Conservation (phyloP, 1,284 basidiomycete species). For the Rhodotorula glutinis region DNA sequence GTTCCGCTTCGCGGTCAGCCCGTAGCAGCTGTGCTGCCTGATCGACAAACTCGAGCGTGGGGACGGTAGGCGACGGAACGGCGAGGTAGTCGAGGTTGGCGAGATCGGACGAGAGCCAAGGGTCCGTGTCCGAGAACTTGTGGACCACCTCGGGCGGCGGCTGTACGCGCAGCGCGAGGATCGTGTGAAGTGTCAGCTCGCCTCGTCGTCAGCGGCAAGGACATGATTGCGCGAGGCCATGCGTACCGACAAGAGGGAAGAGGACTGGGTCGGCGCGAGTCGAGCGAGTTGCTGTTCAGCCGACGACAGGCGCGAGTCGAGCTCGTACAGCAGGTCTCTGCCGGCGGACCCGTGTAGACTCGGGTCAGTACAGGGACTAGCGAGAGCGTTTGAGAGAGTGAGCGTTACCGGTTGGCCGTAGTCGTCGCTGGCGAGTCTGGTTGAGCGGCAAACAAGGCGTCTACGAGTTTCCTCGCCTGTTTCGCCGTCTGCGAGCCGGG, state of each 20-base stretch:
- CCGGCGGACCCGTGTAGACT: too few species aligned
- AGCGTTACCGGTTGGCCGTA: neutral
- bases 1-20: neutral
- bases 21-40: neutral
- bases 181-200: too few species aligned
- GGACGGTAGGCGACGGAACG: neutral
- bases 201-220: too few species aligned
- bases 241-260: neutral
- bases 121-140: neutral
- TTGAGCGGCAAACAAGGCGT: neutral
- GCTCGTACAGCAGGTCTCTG: neutral
- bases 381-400: too few species aligned
- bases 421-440: neutral
- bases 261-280: neutral
- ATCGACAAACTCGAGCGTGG: neutral
- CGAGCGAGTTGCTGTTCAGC: neutral
- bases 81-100: neutral
- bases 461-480: slow-evolving; percentile 18
- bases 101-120: neutral
- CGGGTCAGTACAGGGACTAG: too few species aligned
- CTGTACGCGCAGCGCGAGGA: neutral
- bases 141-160: neutral
- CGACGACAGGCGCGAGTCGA: neutral
- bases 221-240: too few species aligned
- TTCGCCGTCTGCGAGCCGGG: slow-evolving; percentile 5